These are phyloP conservation scores for Helichrysum umbraculigerum DNA, from an alignment of 129 eudicot genomes.

Conservation along the genomic window DNA sequence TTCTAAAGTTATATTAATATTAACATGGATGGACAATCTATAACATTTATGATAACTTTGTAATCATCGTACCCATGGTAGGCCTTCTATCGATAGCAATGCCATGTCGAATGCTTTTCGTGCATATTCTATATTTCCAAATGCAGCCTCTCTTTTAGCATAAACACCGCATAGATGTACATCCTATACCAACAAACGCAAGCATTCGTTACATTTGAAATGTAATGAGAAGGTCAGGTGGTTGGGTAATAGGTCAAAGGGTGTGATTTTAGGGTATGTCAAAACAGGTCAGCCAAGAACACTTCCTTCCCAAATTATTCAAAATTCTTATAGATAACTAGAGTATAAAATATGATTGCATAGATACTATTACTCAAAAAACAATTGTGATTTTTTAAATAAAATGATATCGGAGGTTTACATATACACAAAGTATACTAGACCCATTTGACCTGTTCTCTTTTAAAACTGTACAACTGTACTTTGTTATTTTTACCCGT, in stretches of 20 bases:
- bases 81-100: slow-evolving; percentile 67
- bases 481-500: too few species aligned
- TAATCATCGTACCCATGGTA: slow-evolving; percentile 54
- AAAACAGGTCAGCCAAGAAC: neutral
- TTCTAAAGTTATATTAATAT: neutral
- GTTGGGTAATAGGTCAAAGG: neutral
- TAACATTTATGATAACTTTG: neutral
- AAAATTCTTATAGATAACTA: neutral
- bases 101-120: slow-evolving; percentile 98
- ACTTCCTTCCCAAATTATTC: neutral
- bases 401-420: neutral
- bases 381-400: neutral
- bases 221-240: neutral
- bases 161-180: slow-evolving; percentile 88
- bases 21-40: neutral
- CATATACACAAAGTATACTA: neutral
- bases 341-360: neutral
- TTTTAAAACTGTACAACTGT: too few species aligned
- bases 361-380: neutral
- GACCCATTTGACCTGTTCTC: neutral
- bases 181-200: slow-evolving; percentile 53
- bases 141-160: slow-evolving; percentile 87
- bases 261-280: neutral
- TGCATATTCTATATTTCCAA: slow-evolving; percentile 79
- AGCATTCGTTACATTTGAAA: neutral